Evolutionary conservation across 2,329 filamentous ascomycete species (phyloP), one percentile per base, ranked within the genome.

Genomic region (Hymenoscyphus linearis): DNA sequence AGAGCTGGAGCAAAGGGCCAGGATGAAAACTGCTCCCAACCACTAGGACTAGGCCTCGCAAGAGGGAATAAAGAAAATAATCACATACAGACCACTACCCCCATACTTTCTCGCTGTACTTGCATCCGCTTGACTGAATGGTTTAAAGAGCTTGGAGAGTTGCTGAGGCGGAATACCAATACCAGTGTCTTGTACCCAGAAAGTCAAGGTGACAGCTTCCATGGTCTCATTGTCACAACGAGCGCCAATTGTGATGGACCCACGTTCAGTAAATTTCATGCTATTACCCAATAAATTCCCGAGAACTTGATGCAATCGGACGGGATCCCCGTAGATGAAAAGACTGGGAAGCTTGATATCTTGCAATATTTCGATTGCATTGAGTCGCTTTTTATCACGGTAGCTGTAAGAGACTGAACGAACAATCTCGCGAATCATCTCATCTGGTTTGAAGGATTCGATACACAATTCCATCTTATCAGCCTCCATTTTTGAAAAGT

Each of bases 401-500:
- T 87, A 86, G 69, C 85, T 87, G 69, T 87, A 88, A 12, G 85
- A 86, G 4, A 82, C 83, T 2, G 86, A 86, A 31, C 85, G 79
- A 16, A 88, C 84, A 12, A 88, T 85, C 70, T 88, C 85, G 3
- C 83, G 80, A 40, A 88, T 68, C 82, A 87, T 86, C 70, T 87
- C 85, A 66, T 84, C 81, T 0, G 85, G 84, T 66, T 86, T 87
- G 74, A 88, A 88, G 7, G 84, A 84, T 59, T 86, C 86, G 62
- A 87, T 82, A 71, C 90, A 90, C 1, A 93, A 83, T 72, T 95
- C 91, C 78, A 96, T 87, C 73, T 91, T 88, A 68, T 93, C 90
- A 2, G 89, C 91, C 73, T 96, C 91, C 78, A 95, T 91, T 74
- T 96, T 96, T 31, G 92, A 96, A 72, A 96, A 96, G 75, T 98